phyloP scores from a whole-genome alignment of 2,329 filamentous ascomycete genomes.

The Ophiognomonia clavigignenti-juglandacearum region DNA sequence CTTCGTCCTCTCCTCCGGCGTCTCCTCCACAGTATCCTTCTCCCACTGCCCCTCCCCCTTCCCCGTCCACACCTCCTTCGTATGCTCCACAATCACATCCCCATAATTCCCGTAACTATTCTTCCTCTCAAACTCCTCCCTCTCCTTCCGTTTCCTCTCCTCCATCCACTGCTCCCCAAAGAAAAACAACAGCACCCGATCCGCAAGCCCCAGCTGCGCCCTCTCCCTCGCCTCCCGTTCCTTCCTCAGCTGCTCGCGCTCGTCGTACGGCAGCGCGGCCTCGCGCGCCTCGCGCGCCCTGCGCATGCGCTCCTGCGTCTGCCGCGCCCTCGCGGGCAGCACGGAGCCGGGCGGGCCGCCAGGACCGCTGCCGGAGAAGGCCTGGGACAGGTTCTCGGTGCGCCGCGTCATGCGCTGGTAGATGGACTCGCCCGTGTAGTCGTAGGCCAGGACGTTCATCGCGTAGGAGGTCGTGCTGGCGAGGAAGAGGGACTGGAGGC shows the following conservation, averaged over 20 bases:
- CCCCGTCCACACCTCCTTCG: slow-evolving; percentile 43
- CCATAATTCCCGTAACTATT: slow-evolving; percentile 53
- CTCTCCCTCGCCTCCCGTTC: slow-evolving; percentile 17
- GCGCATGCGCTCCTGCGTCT: slow-evolving; percentile 41
- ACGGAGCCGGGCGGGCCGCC: slow-evolving; percentile 23
- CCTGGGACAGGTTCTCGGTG: slow-evolving; percentile 35
- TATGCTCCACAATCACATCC: slow-evolving; percentile 52
- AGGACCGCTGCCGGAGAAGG: no score
- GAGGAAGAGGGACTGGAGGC: slow-evolving; percentile 47
- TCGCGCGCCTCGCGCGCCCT: slow-evolving; percentile 38
- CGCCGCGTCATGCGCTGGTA: slow-evolving; percentile 41
- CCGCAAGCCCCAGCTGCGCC: slow-evolving; percentile 27
- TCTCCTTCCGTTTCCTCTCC: slow-evolving; percentile 46
- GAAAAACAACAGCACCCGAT: no score
- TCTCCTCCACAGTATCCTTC: no score
- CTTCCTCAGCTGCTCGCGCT: slow-evolving; percentile 27
- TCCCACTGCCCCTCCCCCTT: slow-evolving; percentile 1
- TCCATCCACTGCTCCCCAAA: slow-evolving; percentile 55
- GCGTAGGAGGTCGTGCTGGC: slow-evolving; percentile 45
- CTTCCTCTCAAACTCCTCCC: slow-evolving; percentile 44
- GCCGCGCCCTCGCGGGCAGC: slow-evolving; percentile 52
- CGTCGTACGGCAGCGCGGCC: slow-evolving; percentile 25
- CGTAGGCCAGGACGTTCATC: slow-evolving; percentile 50
- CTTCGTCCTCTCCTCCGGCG: slow-evolving; percentile 26
- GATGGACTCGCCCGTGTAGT: slow-evolving; percentile 52